phyloP scores from a whole-genome alignment of 257 asterid species.

The Solanum medicagineum region DNA sequence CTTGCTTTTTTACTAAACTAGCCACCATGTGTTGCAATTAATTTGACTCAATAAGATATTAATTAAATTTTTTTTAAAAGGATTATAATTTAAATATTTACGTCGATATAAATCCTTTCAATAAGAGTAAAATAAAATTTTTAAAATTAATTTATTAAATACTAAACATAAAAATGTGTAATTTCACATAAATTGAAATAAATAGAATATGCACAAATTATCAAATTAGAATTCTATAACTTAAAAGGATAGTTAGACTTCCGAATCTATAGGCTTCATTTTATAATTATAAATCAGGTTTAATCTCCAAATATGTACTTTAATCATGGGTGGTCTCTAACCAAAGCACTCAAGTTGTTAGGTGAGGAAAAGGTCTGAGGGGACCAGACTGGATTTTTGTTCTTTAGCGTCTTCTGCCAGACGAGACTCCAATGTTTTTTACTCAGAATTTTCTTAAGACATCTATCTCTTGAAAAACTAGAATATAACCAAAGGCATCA shows the following conservation, averaged over 20 bases:
- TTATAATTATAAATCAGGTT: not conserved
- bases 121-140: too few relatives aligned
- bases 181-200: too few relatives aligned
- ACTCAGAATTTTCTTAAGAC: not conserved
- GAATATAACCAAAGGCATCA: not conserved
- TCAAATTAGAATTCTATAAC: not conserved
- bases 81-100: too few relatives aligned
- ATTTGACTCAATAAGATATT: too few relatives aligned
- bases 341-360: not conserved
- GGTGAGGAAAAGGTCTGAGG: not conserved
- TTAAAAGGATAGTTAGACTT: not conserved
- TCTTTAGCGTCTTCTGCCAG: not conserved
- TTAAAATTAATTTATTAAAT: too few relatives aligned
- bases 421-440: not conserved
- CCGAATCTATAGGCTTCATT: not conserved
- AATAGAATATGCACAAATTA: not conserved
- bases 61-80: too few relatives aligned
- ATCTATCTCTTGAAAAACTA: not conserved
- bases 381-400: not conserved
- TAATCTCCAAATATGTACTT: not conserved
- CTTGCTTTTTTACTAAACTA: not conserved
- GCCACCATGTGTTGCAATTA: not conserved
- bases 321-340: not conserved
- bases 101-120: accelerated
- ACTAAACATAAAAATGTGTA: too few relatives aligned